Percentiles rank a stretch among this genome's conserved stretches.
phyloP scores from a whole-genome alignment of 2,329 filamentous ascomycete genomes.

The Fonsecaea pedrosoi region DNA sequence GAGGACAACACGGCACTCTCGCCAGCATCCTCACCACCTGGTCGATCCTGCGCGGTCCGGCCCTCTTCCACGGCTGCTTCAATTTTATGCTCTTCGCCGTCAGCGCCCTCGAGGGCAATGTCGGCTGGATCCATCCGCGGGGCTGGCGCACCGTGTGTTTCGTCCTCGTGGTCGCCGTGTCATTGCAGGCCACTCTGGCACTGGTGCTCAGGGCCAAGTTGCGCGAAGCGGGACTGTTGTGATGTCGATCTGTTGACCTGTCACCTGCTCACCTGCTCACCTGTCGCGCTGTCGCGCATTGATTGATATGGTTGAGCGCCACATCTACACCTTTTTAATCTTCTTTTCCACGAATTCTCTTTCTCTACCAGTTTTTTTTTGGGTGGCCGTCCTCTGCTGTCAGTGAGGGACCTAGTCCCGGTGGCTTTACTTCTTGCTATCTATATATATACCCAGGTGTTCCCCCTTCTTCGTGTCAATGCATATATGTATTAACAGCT shows the following conservation, averaged over 20 bases:
- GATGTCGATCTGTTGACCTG: neutral
- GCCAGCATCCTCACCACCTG: neutral
- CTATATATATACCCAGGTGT: no score
- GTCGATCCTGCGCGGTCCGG: conserved; percentile 29
- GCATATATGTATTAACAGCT: no score
- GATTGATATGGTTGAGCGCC: no score
- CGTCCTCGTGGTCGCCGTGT: neutral
- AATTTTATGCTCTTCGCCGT: conserved; percentile 34
- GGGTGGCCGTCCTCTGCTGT: no score
- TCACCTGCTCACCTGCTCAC: no score
- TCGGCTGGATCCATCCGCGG: conserved; percentile 39
- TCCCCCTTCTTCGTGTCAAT: no score
- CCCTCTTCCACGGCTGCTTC: conserved; percentile 35
- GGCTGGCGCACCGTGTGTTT: conserved; percentile 7
- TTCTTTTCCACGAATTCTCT: no score
- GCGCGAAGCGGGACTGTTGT: neutral
- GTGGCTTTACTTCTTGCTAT: no score
- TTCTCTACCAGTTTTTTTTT: no score
- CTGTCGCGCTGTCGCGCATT: no score
- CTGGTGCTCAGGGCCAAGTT: neutral
- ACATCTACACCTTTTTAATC: no score
- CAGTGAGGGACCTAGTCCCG: no score
- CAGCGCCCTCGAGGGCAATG: conserved; percentile 38
- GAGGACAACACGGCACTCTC: neutral
- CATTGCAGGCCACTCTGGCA: neutral